Evolutionary conservation across 1,139 yeast genomes (phyloP).

Genomic region (Wickerhamomyces sp.): DNA sequence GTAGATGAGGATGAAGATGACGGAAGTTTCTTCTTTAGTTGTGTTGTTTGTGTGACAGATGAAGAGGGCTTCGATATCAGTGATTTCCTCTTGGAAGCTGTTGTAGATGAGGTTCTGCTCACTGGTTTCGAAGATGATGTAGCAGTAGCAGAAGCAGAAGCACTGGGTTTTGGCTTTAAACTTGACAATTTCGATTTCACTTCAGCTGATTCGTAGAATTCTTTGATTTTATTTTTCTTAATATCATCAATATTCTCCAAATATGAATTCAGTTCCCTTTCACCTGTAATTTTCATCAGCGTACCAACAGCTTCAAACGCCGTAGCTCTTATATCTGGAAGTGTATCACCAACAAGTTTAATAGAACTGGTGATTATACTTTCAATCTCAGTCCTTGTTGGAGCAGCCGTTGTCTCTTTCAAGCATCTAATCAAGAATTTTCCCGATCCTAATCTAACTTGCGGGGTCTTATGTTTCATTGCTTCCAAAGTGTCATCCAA

Average conservation of each 20-base stretch:
- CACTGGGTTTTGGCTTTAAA: conserved; percentile 13
- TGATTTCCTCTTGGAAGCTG: conserved; percentile 11
- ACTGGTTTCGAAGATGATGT: too few relatives aligned
- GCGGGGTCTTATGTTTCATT: conserved; percentile 79
- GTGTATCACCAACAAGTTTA: conserved; percentile 72
- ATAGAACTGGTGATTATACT: conserved; percentile 45
- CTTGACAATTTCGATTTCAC: conserved; percentile 38
- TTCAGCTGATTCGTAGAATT: conserved; percentile 50
- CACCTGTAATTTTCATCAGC: conserved; percentile 77
- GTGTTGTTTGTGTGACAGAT: conserved; percentile 5
- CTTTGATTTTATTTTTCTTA: conserved; percentile 61
- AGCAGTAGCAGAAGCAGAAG: conserved; percentile 6
- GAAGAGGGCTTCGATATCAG: conserved; percentile 6
- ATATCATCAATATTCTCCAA: conserved; percentile 72
- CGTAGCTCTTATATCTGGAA: conserved; percentile 77
- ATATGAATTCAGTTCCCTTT: conserved; percentile 53
- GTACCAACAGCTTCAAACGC: conserved; percentile 80
- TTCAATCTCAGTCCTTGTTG: conserved; percentile 50
- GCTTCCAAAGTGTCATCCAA: conserved; percentile 56
- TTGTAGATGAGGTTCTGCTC: conserved; percentile 1
- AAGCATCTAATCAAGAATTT: conserved; percentile 64
- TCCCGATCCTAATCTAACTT: conserved; percentile 66
- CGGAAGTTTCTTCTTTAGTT: conserved; percentile 10
- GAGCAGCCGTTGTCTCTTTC: conserved; percentile 42
- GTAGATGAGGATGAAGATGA: conserved; percentile 23